These are phyloP conservation scores for Pholiota molesta DNA, from an alignment of 768 basidiomycete genomes.

Conservation along the genomic window DNA sequence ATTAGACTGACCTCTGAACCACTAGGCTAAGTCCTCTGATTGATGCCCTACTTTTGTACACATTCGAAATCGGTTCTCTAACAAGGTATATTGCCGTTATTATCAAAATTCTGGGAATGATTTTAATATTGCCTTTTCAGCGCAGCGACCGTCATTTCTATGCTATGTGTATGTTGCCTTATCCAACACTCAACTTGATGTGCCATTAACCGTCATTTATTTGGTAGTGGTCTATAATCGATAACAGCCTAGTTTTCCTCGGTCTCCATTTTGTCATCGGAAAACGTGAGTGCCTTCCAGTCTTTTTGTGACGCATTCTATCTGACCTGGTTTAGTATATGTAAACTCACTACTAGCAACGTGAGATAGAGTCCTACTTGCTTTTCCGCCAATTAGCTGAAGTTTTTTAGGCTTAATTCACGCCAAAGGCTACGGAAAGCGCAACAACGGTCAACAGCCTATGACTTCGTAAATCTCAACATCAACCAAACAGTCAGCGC, in stretches of 20 bases:
- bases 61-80: slow-evolving; percentile 52
- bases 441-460: slow-evolving; percentile 2
- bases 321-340: slow-evolving; percentile 36
- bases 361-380: slow-evolving; percentile 1
- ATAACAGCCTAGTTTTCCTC: slow-evolving; percentile 45
- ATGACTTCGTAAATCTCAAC: slow-evolving; percentile 8
- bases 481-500: slow-evolving; percentile 9
- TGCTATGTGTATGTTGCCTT: slow-evolving; percentile 43
- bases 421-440: slow-evolving; percentile 12
- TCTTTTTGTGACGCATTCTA: not conserved
- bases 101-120: not conserved
- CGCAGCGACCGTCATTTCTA: slow-evolving; percentile 45
- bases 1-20: not conserved
- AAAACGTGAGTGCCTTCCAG: slow-evolving; percentile 35
- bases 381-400: not conserved
- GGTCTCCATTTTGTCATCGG: slow-evolving; percentile 48
- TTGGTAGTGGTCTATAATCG: slow-evolving; percentile 45
- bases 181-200: too few relatives aligned
- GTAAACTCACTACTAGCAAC: slow-evolving; percentile 45
- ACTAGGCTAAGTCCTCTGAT: slow-evolving; percentile 46
- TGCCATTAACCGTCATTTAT: not conserved
- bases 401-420: slow-evolving; percentile 11
- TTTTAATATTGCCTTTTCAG: slow-evolving; percentile 17
- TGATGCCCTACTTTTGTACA: slow-evolving; percentile 47
- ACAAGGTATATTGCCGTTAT: slow-evolving; percentile 37